phyloP scores from a whole-genome alignment of 2,329 filamentous ascomycete species.

The Fusarium transvaalense region DNA sequence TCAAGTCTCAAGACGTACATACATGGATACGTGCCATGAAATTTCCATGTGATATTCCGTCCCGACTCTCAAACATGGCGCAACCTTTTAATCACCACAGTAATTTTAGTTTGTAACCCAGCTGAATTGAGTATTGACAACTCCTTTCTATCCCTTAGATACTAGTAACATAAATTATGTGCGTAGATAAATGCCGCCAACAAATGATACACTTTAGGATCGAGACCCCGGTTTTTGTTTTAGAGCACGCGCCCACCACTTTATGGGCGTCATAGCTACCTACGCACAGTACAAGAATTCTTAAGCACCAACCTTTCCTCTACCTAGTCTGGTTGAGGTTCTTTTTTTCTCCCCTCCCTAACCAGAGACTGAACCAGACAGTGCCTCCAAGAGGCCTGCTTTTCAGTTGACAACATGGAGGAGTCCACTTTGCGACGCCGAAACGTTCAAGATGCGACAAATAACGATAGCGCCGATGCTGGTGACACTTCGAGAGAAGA shows the following conservation, averaged over 20 bases:
- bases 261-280: conserved; percentile 45
- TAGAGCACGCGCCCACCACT: conserved; percentile 36
- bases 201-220: conserved; percentile 26
- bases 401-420: conserved; percentile 47
- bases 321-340: conserved; percentile 2
- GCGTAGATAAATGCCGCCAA: conserved; percentile 12
- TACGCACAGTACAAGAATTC: conserved; percentile 25
- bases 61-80: conserved; percentile 13
- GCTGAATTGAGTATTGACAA: not conserved
- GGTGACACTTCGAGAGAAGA: conserved; percentile 47
- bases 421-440: conserved; percentile 53
- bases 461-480: conserved; percentile 33
- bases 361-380: conserved; percentile 22
- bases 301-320: conserved; percentile 13
- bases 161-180: not conserved
- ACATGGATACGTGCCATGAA: not conserved
- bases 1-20: not conserved
- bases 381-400: conserved; percentile 40
- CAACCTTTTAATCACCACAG: conserved; percentile 8
- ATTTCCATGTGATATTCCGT: conserved; percentile 39
- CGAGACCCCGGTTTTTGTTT: conserved; percentile 39
- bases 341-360: conserved; percentile 2
- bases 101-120: not conserved
- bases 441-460: conserved; percentile 38
- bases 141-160: not conserved